A percentile compares a stretch with the other conserved stretches of the same genome.
These are phyloP conservation scores for Dictyostelium brefeldianum DNA, from an alignment of 78 protist genomes.

Conservation along the genomic window DNA sequence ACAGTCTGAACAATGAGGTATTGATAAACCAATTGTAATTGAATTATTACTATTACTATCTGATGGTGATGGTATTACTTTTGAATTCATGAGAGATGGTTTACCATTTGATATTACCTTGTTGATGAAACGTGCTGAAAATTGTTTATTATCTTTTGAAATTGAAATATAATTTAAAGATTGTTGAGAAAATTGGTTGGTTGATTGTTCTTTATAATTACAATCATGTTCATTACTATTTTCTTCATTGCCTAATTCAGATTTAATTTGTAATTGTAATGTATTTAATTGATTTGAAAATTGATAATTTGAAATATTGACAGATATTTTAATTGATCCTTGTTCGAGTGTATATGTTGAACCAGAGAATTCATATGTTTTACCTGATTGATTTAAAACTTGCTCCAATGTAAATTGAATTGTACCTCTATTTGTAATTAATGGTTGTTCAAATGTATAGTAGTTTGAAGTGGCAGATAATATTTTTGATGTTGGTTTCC, in stretches of 20 bases:
- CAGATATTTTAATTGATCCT: slow-evolving; percentile 9
- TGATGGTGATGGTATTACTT: background rate
- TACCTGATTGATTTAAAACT: background rate
- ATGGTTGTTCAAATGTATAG: background rate
- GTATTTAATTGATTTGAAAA: background rate
- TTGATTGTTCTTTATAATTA: background rate
- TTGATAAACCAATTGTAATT: background rate
- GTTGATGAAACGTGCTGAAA: slow-evolving; percentile 10
- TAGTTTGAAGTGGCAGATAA: background rate
- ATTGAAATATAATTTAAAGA: background rate
- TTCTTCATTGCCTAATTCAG: background rate
- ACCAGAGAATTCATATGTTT: background rate
- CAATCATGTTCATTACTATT: background rate
- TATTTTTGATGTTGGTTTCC: background rate
- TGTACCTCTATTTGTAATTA: background rate
- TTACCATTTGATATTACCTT: background rate
- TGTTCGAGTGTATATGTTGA: background rate
- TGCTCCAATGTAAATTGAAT: background rate
- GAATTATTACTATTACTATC: background rate
- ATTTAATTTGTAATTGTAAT: background rate
- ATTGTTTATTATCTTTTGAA: background rate
- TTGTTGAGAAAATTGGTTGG: background rate
- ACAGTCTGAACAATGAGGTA: background rate
- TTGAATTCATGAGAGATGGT: background rate
- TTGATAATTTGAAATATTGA: background rate